These are phyloP conservation scores for Thalassiosira exigua DNA, from an alignment of 352 stramenopile species.

Conservation along the genomic window DNA sequence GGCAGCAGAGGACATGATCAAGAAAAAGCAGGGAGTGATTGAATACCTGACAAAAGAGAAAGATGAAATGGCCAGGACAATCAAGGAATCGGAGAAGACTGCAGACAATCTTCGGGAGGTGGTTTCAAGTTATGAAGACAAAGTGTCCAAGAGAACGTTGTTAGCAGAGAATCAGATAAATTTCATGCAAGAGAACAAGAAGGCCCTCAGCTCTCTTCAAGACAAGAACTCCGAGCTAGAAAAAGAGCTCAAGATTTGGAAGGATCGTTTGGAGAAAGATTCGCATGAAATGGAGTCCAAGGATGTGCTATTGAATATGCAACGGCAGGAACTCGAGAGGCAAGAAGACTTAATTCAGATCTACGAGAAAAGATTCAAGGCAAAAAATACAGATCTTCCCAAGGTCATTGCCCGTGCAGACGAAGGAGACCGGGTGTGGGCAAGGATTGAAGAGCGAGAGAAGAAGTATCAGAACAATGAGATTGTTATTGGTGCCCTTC, in stretches of 20 bases:
- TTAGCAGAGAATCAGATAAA: neutral
- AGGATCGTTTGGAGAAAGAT: slow-evolving; percentile 11
- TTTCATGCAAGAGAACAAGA: neutral
- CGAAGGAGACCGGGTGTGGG: neutral
- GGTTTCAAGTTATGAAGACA: slow-evolving; percentile 3
- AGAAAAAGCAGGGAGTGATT: slow-evolving; percentile 18
- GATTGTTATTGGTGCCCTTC: neutral
- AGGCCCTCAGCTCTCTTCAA: neutral
- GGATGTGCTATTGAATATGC: slow-evolving; percentile 24
- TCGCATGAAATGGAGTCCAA: slow-evolving; percentile 22
- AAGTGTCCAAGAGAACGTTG: slow-evolving; percentile 10
- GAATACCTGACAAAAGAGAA: slow-evolving; percentile 23
- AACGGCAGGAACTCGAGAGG: slow-evolving; percentile 15
- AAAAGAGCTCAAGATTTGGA: neutral
- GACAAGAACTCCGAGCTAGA: neutral
- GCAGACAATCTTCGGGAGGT: slow-evolving; percentile 8
- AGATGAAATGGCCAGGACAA: slow-evolving; percentile 6
- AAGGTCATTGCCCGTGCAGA: slow-evolving; percentile 19
- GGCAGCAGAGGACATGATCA: neutral
- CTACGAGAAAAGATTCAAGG: slow-evolving; percentile 41
- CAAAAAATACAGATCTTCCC: slow-evolving; percentile 31
- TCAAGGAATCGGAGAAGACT: slow-evolving; percentile 1
- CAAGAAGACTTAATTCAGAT: slow-evolving; percentile 20
- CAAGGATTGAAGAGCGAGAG: slow-evolving; percentile 15
- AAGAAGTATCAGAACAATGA: slow-evolving; percentile 9